phyloP scores from a whole-genome alignment of 2,329 filamentous ascomycete genomes.

The Phialemoniopsis sp. region DNA sequence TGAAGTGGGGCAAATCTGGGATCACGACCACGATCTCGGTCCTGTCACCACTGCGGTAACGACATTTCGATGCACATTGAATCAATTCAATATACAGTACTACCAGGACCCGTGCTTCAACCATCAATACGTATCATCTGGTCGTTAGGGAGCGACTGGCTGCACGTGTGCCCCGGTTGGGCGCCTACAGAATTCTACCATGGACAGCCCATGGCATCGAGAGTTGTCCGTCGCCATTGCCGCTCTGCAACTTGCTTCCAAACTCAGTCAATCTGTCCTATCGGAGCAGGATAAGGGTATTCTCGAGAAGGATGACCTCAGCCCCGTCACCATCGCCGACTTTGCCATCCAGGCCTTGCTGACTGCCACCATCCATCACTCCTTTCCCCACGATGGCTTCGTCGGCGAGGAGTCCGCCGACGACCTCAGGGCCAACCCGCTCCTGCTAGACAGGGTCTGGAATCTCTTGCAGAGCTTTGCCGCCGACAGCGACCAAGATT shows the following conservation, averaged over 20 bases:
- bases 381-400: constrained; percentile 46
- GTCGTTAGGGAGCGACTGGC: too few relatives aligned
- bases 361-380: constrained; percentile 40
- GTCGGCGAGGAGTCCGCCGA: constrained; percentile 53
- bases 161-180: too few relatives aligned
- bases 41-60: too few relatives aligned
- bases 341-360: constrained; percentile 56
- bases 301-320: constrained; percentile 49
- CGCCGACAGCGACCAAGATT: constrained; percentile 15
- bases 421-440: constrained; percentile 36
- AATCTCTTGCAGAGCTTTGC: constrained; percentile 28
- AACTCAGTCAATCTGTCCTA: constrained; percentile 45
- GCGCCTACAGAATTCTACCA: too few relatives aligned
- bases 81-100: too few relatives aligned
- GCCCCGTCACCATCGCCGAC: constrained; percentile 55
- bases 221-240: constrained; percentile 39
- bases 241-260: constrained; percentile 39
- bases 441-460: constrained; percentile 43
- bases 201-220: constrained; percentile 35
- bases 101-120: too few relatives aligned
- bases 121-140: too few relatives aligned
- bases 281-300: constrained; percentile 42
- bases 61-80: too few relatives aligned
- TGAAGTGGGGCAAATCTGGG: too few relatives aligned
- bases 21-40: too few relatives aligned